These are phyloP conservation scores for Pythium sp. DNA, from an alignment of 352 stramenopile species.

Conservation along the genomic window DNA sequence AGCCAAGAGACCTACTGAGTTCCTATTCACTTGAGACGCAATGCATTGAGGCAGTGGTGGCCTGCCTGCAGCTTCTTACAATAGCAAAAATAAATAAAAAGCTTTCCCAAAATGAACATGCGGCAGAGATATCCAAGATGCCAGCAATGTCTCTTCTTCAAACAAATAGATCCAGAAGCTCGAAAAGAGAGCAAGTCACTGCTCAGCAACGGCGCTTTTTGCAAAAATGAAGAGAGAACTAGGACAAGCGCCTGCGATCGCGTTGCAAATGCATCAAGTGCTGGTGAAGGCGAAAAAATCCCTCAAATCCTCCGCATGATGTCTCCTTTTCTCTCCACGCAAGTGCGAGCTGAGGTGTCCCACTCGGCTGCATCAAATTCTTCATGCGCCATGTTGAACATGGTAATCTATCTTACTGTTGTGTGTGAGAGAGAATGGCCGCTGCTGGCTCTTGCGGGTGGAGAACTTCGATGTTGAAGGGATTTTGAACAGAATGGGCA, in stretches of 20 bases:
- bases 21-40: constrained; percentile 8
- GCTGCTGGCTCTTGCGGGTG: not conserved
- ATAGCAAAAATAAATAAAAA: not conserved
- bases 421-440: not conserved
- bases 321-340: not conserved
- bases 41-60: not conserved
- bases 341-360: not conserved
- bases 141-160: not conserved
- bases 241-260: not conserved
- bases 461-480: not conserved
- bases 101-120: not conserved
- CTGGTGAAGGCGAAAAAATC: not conserved
- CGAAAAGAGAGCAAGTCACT: not conserved
- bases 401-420: not conserved
- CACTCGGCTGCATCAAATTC: not conserved
- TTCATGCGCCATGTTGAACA: not conserved
- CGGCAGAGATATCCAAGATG: not conserved
- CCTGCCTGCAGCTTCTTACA: not conserved
- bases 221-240: not conserved
- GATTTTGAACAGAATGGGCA: not conserved
- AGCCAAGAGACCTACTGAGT: not conserved
- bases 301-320: not conserved
- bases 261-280: not conserved
- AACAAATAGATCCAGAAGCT: not conserved
- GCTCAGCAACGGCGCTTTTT: not conserved